Evolutionary conservation across 1,139 yeast species (phyloP).

Genomic region (Saccharomyces hybrid): DNA sequence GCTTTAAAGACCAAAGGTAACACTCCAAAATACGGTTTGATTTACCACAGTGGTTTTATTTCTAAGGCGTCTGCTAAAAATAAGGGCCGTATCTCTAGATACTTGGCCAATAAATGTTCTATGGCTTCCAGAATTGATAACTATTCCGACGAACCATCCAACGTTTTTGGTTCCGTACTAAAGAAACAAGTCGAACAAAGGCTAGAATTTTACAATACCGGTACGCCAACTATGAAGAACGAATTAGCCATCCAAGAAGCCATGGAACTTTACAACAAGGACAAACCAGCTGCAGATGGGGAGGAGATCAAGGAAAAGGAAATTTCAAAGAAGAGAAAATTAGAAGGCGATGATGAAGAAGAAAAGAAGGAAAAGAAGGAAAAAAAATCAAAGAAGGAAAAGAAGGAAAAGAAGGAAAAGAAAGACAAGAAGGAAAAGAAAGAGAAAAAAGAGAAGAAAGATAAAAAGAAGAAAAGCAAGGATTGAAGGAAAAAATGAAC

Average conservation of each 20-base stretch:
- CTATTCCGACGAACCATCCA: conserved; percentile 79
- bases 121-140: conserved; percentile 98
- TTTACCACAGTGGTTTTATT: conserved; percentile 93
- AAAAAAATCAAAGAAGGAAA: conserved; percentile 46
- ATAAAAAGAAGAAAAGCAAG: conserved; percentile 44
- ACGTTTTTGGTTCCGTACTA: conserved; percentile 81
- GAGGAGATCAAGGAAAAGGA: conserved; percentile 24
- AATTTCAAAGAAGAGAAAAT: conserved; percentile 40
- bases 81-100: conserved; percentile 98
- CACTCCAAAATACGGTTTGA: conserved; percentile 96
- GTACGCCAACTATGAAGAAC: conserved; percentile 94
- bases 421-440: conserved; percentile 49
- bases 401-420: conserved; percentile 48
- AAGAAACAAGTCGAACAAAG: conserved; percentile 98
- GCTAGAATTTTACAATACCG: conserved; percentile 90
- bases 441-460: conserved; percentile 47
- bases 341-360: conserved; percentile 31
- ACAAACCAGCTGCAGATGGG: conserved; percentile 43
- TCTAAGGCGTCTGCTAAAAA: conserved; percentile 96
- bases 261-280: conserved; percentile 58
- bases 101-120: conserved; percentile 96
- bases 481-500: conserved; percentile 36
- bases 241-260: conserved; percentile 91
- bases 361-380: conserved; percentile 43
- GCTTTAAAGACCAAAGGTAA: conserved; percentile 97